Evolutionary conservation across 208 protist genomes (phyloP).

Genomic region (Acanthamoeba healyi): DNA sequence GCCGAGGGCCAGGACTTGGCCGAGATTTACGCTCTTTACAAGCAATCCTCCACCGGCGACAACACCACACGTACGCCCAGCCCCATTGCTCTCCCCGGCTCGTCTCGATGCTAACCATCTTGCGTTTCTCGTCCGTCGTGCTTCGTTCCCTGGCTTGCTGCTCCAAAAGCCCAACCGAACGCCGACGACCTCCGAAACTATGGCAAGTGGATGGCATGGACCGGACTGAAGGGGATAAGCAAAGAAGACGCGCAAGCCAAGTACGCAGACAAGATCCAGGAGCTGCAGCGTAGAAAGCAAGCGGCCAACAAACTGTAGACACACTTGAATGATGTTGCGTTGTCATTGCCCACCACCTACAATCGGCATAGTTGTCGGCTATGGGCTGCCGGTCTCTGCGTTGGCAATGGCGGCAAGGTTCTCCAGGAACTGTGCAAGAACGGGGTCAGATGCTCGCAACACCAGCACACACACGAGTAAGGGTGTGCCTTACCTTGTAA

Average conservation of each 20-base stretch:
- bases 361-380: too few relatives aligned
- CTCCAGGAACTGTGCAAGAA: background rate
- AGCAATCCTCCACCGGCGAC: slow-evolving; percentile 38
- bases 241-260: background rate
- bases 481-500: slow-evolving; percentile 62
- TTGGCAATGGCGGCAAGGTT: background rate
- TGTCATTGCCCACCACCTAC: too few relatives aligned
- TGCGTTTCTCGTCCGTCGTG: too few relatives aligned
- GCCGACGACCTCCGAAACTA: background rate
- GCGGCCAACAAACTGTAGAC: background rate
- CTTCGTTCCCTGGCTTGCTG: too few relatives aligned
- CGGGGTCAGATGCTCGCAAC: background rate
- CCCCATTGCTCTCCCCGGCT: background rate
- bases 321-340: too few relatives aligned
- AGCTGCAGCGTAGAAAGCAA: background rate
- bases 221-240: background rate
- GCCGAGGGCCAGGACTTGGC: slow-evolving; percentile 1
- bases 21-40: slow-evolving; percentile 47
- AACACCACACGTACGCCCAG: slow-evolving; percentile 21
- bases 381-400: too few relatives aligned
- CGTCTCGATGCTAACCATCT: background rate
- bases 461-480: background rate
- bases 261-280: slow-evolving; percentile 55
- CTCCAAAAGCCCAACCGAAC: slow-evolving; percentile 11
- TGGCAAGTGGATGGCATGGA: slow-evolving; percentile 11